A percentile compares a stretch with the other conserved stretches of the same genome.
These are phyloP conservation scores for Ogataea henricii DNA, from an alignment of 805 yeast genomes.

Conservation along the genomic window DNA sequence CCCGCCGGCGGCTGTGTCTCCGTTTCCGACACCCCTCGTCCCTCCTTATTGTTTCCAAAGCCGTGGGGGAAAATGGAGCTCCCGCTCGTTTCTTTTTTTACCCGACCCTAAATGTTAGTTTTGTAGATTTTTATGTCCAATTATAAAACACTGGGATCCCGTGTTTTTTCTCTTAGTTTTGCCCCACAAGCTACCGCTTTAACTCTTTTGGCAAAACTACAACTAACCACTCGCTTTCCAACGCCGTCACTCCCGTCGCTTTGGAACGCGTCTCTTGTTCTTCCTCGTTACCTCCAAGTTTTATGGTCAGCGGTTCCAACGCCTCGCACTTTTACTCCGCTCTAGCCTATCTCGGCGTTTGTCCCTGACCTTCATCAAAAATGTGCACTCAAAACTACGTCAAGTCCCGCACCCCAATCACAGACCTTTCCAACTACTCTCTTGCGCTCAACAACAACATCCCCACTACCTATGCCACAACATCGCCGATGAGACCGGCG, in stretches of 20 bases:
- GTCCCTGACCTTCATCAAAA: not conserved
- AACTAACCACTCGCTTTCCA: not conserved
- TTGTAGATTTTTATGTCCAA: slow-evolving; percentile 3
- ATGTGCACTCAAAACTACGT: slow-evolving; percentile 32
- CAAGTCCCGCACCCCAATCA: slow-evolving; percentile 28
- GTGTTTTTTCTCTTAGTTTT: not conserved
- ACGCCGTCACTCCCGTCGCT: not conserved
- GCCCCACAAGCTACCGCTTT: not conserved
- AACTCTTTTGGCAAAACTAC: not conserved
- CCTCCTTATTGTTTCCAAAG: slow-evolving; percentile 9
- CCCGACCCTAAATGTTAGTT: slow-evolving; percentile 4
- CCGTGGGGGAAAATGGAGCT: slow-evolving; percentile 8
- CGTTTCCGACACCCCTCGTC: slow-evolving; percentile 10
- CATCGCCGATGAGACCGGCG: slow-evolving; percentile 19
- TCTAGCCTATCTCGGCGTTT: slow-evolving; percentile 2
- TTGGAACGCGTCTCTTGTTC: not conserved
- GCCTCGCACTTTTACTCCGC: not conserved
- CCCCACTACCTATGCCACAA: slow-evolving; percentile 27
- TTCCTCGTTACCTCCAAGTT: not conserved
- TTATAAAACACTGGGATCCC: slow-evolving; percentile 1
- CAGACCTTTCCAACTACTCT: slow-evolving; percentile 36
- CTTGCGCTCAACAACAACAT: slow-evolving; percentile 31
- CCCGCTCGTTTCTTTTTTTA: slow-evolving; percentile 7
- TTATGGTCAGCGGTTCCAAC: not conserved
- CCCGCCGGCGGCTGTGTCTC: slow-evolving; percentile 6